Evolutionary conservation across 192 early-diverging fungal species (phyloP), one percentile per base, ranked within the genome.

Genomic region (Coemansia sp.): DNA sequence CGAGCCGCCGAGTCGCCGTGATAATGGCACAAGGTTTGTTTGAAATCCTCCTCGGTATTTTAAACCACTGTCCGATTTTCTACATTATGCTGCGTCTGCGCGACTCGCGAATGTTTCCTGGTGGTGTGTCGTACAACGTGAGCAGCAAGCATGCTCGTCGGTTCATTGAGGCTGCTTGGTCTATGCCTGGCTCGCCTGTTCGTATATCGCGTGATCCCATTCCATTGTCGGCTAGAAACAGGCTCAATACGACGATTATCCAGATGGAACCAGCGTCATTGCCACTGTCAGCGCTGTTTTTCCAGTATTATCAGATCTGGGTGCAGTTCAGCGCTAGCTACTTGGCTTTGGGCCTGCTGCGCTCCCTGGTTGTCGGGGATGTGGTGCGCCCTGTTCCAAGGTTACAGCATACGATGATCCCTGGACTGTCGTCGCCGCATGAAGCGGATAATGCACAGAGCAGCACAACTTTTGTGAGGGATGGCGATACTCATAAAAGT

Each of bases 51-150:
- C 79, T 99, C 18, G 95, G 93, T 0, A 88, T 96, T 52, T 79
- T 99, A 27, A 99, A 99, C 74, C 97, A 99, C 74, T 98, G 97
- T 73, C 97, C 97, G 15, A 79, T 97, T 12, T 97, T 98, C 86
- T 95, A 95, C 33, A 85, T 97, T n/a, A 89, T 96, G 87, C 70
- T 96, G 38, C 86, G 96, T 29, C 54, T 97, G 34, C 94, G 95
- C 66, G 94, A 98, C 72, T 93, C 95, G 9, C 89, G 83, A 40
- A 84, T 95, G 68, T 79, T 99, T 41, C 96, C 97, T 36, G 94
- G 94, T 88, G 89, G 86, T 33, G 65, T 88, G 38, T 76, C 75
- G n/a, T 84, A 84, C 62, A 57, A 70, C 46, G 65, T 78, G 20
- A 73, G 70, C 42, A 69, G 68, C 55, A 52, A 29, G 40, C 33